phyloP scores from a whole-genome alignment of 345 rosid species.

The Limnanthes douglasii region DNA sequence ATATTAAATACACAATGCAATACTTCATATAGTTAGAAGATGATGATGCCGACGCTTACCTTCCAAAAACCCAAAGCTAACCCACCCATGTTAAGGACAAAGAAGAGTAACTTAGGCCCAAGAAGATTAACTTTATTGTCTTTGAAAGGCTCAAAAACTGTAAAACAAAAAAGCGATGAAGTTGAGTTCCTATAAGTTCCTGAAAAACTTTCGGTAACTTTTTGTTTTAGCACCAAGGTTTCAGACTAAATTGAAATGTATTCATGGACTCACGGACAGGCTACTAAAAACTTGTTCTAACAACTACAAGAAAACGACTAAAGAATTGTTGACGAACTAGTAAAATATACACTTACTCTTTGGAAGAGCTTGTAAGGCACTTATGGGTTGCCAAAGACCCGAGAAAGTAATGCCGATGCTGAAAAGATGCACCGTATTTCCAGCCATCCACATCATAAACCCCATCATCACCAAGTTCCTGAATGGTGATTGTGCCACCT shows the following conservation, averaged over 20 bases:
- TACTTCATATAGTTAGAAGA: neutral
- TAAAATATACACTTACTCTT: slow-evolving; percentile 47
- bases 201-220: neutral
- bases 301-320: neutral
- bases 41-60: slow-evolving; percentile 25
- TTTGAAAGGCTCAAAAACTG: slow-evolving; percentile 98
- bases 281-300: neutral
- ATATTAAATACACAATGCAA: neutral
- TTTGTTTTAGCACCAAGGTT: no score
- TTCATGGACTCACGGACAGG: neutral
- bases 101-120: slow-evolving; percentile 77
- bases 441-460: slow-evolving; percentile 99
- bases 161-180: slow-evolving; percentile 1
- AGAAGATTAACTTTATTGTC: slow-evolving; percentile 84
- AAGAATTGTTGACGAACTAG: neutral
- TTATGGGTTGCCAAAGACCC: slow-evolving; percentile 97
- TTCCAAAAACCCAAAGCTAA: slow-evolving; percentile 96
- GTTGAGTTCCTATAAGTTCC: neutral
- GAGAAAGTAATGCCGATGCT: slow-evolving; percentile 98
- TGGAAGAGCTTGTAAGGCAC: slow-evolving; percentile 93
- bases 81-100: slow-evolving; percentile 90
- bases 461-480: slow-evolving; percentile 99
- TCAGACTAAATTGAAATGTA: no score
- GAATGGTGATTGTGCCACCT: slow-evolving; percentile 96
- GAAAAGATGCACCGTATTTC: slow-evolving; percentile 94